Evolutionary conservation across 768 basidiomycete species (phyloP).

Genomic region (Calocera viscosa): DNA sequence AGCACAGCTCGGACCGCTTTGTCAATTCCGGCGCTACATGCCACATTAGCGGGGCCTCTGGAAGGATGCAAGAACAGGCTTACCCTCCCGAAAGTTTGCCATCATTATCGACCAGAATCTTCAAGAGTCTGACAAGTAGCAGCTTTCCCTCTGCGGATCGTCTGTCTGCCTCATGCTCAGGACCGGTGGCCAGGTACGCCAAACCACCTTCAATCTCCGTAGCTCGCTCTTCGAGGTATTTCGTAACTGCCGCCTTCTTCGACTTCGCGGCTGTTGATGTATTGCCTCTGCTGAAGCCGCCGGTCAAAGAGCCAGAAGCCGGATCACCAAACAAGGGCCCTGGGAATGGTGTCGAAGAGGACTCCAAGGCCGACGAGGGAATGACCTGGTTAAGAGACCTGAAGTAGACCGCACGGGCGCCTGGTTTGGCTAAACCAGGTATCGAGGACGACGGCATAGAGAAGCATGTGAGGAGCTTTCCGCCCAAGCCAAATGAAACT

Average conservation of each 20-base stretch:
- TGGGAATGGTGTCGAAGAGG: slow-evolving; percentile 52
- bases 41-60: neutral
- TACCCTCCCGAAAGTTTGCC: slow-evolving; percentile 80
- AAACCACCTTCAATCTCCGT: slow-evolving; percentile 68
- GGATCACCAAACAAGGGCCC: slow-evolving; percentile 74
- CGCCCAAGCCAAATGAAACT: slow-evolving; percentile 88
- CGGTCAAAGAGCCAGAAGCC: slow-evolving; percentile 42
- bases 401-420: slow-evolving; percentile 53
- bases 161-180: slow-evolving; percentile 32
- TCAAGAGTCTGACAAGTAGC: slow-evolving; percentile 58
- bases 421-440: slow-evolving; percentile 60
- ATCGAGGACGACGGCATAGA: slow-evolving; percentile 66
- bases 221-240: slow-evolving; percentile 62
- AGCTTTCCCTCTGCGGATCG: slow-evolving; percentile 63
- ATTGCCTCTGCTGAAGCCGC: slow-evolving; percentile 52
- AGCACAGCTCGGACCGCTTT: slow-evolving; percentile 60
- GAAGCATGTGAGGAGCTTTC: slow-evolving; percentile 79
- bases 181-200: slow-evolving; percentile 48
- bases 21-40: slow-evolving; percentile 50
- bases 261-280: slow-evolving; percentile 46
- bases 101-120: slow-evolving; percentile 76
- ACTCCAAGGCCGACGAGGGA: slow-evolving; percentile 49
- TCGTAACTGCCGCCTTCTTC: slow-evolving; percentile 66
- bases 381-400: slow-evolving; percentile 56
- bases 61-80: slow-evolving; percentile 24